Evolutionary conservation across 2,329 filamentous ascomycete species (phyloP).

Genomic region (Davidsoniella australis): DNA sequence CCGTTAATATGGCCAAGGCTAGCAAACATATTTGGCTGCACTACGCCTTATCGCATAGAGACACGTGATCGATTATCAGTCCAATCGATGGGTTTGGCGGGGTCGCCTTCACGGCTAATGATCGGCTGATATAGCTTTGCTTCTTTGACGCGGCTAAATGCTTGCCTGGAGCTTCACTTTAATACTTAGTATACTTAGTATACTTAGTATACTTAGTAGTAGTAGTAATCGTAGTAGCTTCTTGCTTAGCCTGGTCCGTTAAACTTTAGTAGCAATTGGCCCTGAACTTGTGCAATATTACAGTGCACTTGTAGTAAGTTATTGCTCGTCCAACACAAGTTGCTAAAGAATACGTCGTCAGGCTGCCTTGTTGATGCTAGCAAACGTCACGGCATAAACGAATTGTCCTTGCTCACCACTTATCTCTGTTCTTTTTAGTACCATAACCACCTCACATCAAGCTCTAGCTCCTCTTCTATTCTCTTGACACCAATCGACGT

Average conservation of each 20-base stretch:
- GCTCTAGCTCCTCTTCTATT: background rate
- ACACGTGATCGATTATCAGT: background rate
- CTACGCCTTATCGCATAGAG: too few relatives aligned
- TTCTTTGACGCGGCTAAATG: conserved; percentile 13
- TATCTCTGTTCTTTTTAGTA: background rate
- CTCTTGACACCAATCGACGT: background rate
- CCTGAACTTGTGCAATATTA: conserved; percentile 6
- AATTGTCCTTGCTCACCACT: too few relatives aligned
- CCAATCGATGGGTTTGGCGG: conserved; percentile 1
- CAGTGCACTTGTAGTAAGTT: too few relatives aligned
- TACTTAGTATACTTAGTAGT: too few relatives aligned
- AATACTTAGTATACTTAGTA: conserved; percentile 13
- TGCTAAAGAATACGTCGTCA: background rate
- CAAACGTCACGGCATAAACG: too few relatives aligned
- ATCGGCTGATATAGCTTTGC: conserved; percentile 11
- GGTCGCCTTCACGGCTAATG: conserved; percentile 11
- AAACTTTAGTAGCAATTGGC: conserved; percentile 12
- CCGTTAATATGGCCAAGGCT: too few relatives aligned
- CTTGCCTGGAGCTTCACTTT: conserved; percentile 20
- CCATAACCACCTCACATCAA: background rate
- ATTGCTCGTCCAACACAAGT: too few relatives aligned
- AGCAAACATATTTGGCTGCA: too few relatives aligned
- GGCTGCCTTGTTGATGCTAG: background rate
- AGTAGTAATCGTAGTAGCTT: too few relatives aligned
- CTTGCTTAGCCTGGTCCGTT: too few relatives aligned